Conservation (phyloP, 495 filamentous ascomycete genomes). For the Aspergillus taichungensis region DNA sequence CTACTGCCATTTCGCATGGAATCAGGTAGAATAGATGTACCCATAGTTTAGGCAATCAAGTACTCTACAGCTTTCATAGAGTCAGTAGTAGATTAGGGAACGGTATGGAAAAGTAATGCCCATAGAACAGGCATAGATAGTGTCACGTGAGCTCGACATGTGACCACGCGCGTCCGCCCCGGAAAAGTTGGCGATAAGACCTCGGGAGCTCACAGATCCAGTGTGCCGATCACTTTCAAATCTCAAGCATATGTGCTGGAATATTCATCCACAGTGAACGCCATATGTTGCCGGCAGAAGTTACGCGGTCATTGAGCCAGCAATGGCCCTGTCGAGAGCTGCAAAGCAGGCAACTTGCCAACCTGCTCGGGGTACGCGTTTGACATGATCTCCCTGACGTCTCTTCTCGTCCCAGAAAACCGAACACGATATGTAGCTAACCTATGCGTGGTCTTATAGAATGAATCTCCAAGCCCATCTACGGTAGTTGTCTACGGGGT, state of each 20-base stretch:
- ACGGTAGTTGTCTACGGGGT: conserved; percentile 75
- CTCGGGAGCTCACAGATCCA: too few relatives aligned
- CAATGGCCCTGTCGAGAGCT: conserved; percentile 56
- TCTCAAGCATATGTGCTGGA: conserved; percentile 4
- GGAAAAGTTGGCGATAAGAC: too few relatives aligned
- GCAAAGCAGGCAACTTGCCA: conserved; percentile 54
- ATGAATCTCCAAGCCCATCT: conserved; percentile 33
- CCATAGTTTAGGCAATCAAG: conserved; percentile 19
- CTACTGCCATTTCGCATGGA: conserved; percentile 10
- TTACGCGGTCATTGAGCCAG: conserved; percentile 35
- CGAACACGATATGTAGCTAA: conserved; percentile 7
- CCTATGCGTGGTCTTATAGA: conserved; percentile 17
- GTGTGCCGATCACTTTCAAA: not conserved
- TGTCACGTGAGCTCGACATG: conserved; percentile 1
- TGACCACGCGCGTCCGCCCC: not conserved
- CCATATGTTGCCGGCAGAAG: conserved; percentile 26
- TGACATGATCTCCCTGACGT: not conserved
- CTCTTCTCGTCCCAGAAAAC: not conserved
- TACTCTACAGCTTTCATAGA: conserved; percentile 12
- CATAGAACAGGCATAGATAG: too few relatives aligned
- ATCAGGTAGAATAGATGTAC: conserved; percentile 22
- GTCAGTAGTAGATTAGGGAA: conserved; percentile 1
- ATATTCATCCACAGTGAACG: too few relatives aligned
- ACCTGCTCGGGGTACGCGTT: conserved; percentile 48
- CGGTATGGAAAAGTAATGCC: not conserved